phyloP scores from a whole-genome alignment of 768 basidiomycete genomes.

The Leccinum boreale region DNA sequence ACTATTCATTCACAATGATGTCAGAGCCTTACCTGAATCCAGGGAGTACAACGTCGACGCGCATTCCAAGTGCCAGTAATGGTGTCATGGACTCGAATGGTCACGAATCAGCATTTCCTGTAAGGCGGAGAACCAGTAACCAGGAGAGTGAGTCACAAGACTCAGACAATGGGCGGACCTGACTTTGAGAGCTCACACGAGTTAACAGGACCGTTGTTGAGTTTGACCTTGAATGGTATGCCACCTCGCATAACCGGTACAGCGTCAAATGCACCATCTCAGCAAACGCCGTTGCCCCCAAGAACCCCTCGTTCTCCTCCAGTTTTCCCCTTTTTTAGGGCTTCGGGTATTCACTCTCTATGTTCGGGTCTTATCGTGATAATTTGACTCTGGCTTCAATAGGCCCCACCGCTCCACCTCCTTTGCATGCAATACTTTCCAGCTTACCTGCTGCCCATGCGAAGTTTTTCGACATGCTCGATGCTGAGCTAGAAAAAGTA shows the following conservation, averaged over 20 bases:
- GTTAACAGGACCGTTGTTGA: slow-evolving; percentile 14
- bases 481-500: slow-evolving; percentile 79
- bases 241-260: slow-evolving; percentile 6
- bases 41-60: background rate
- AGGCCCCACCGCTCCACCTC: slow-evolving; percentile 24
- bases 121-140: background rate
- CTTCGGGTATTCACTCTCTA: slow-evolving; percentile 7
- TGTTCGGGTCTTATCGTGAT: background rate
- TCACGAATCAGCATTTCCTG: background rate
- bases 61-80: background rate
- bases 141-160: slow-evolving; percentile 8
- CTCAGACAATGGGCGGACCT: background rate
- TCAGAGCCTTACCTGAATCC: background rate
- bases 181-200: background rate
- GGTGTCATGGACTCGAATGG: background rate
- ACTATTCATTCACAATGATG: background rate
- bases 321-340: slow-evolving; percentile 16
- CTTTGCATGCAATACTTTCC: slow-evolving; percentile 48
- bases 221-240: slow-evolving; percentile 6
- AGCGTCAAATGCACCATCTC: slow-evolving; percentile 13
- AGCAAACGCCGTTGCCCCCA: slow-evolving; percentile 10
- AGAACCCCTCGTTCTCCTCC: slow-evolving; percentile 10
- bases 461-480: slow-evolving; percentile 72
- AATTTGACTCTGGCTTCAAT: background rate
- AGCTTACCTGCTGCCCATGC: slow-evolving; percentile 57